phyloP scores from a whole-genome alignment of 2,329 filamentous ascomycete genomes.

The Penicillium sp. region DNA sequence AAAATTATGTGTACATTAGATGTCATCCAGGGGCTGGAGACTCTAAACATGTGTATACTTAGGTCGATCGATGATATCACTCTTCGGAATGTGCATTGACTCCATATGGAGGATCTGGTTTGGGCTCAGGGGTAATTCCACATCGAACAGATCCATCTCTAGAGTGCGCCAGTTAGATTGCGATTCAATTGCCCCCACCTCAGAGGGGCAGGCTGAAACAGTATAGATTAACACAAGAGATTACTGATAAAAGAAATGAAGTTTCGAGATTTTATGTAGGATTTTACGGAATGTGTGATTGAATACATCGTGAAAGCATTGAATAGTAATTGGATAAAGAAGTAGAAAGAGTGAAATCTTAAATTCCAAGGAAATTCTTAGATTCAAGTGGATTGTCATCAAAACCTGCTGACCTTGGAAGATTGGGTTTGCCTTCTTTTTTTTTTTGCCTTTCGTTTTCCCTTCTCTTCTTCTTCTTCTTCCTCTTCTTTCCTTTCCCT shows the following conservation, averaged over 20 bases:
- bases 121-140: neutral
- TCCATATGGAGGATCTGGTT: too few species aligned
- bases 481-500: neutral
- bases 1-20: too few species aligned
- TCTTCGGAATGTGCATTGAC: neutral
- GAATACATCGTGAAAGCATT: too few species aligned
- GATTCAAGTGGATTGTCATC: neutral
- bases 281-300: neutral
- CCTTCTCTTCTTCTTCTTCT: neutral
- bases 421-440: neutral
- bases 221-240: neutral
- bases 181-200: neutral
- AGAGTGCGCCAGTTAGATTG: too few species aligned
- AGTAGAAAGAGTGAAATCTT: too few species aligned
- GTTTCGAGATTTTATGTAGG: neutral
- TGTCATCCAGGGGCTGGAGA: too few species aligned
- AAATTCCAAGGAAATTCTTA: too few species aligned
- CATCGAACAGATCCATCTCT: too few species aligned
- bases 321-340: too few species aligned
- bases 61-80: too few species aligned
- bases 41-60: too few species aligned
- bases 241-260: neutral
- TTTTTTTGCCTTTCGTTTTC: slow-evolving; percentile 4
- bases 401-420: neutral
- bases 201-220: slow-evolving; percentile 13